These are phyloP conservation scores for Claviceps digitariae DNA, from an alignment of 2,329 filamentous ascomycete genomes.

Conservation along the genomic window DNA sequence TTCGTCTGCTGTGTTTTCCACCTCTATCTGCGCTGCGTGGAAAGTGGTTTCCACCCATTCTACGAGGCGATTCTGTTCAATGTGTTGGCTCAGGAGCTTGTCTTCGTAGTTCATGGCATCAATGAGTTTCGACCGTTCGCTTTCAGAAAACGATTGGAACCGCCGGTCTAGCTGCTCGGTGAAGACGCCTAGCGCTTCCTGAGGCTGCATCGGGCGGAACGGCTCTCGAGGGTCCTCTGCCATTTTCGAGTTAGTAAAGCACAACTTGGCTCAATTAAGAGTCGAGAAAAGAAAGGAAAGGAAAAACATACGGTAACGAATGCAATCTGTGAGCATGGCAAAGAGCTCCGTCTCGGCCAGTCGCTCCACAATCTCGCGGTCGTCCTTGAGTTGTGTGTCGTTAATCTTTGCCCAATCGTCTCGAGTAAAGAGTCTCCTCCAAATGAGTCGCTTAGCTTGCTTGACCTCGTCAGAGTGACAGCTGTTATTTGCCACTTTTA, in stretches of 20 bases:
- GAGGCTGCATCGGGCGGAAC: conserved; percentile 34
- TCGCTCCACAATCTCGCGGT: conserved; percentile 49
- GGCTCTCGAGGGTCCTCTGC: conserved; percentile 28
- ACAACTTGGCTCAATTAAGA: too few relatives aligned
- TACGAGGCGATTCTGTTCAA: conserved; percentile 55
- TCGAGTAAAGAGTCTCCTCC: conserved; percentile 72
- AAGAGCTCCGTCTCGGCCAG: conserved; percentile 56
- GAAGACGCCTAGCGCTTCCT: conserved; percentile 44
- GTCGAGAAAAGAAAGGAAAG: too few relatives aligned
- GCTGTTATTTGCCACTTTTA: conserved; percentile 45
- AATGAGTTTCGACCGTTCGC: conserved; percentile 52
- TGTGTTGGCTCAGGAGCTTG: conserved; percentile 44
- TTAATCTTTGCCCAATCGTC: conserved; percentile 79
- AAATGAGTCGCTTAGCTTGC: conserved; percentile 52
- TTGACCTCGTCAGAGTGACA: conserved; percentile 42
- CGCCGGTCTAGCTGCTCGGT: conserved; percentile 48
- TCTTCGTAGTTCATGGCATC: conserved; percentile 65
- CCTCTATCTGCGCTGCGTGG: conserved; percentile 22
- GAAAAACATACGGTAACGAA: conserved; percentile 48
- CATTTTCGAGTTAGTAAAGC: conserved; percentile 15
- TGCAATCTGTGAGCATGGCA: conserved; percentile 49
- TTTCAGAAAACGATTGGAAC: conserved; percentile 45
- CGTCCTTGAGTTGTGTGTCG: conserved; percentile 60
- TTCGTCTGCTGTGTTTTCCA: conserved; percentile 20
- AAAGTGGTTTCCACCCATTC: conserved; percentile 44